phyloP scores from a whole-genome alignment of 2,329 filamentous ascomycete genomes.

The Diplodia intermedia region DNA sequence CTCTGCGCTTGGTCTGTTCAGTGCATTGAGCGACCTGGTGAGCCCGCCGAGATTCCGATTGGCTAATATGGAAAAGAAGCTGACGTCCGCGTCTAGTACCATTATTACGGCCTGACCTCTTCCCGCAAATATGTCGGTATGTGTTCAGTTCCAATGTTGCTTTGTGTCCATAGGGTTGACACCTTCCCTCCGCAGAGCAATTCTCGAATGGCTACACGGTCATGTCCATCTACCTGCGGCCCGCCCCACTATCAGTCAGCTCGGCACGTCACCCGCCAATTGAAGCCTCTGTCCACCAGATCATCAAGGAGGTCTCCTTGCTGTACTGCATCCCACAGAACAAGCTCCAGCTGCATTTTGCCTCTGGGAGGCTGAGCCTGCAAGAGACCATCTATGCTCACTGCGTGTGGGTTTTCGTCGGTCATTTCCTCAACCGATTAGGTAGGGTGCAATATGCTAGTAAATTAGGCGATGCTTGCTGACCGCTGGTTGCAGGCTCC shows the following conservation, averaged over 20 bases:
- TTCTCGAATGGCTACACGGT: slow-evolving; percentile 98
- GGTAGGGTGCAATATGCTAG: slow-evolving; percentile 44
- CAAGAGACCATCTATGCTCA: slow-evolving; percentile 98
- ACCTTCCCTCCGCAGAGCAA: slow-evolving; percentile 63
- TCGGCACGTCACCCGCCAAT: slow-evolving; percentile 74
- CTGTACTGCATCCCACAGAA: slow-evolving; percentile 98
- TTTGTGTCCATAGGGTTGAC: slow-evolving; percentile 43
- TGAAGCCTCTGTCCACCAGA: slow-evolving; percentile 95
- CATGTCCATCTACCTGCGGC: slow-evolving; percentile 92
- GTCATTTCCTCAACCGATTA: slow-evolving; percentile 96
- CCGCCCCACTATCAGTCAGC: slow-evolving; percentile 64
- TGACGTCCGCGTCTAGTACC: slow-evolving; percentile 62
- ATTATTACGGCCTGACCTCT: slow-evolving; percentile 97
- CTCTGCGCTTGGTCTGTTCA: slow-evolving; percentile 92
- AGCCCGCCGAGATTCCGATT: neutral
- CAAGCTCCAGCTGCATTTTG: slow-evolving; percentile 91
- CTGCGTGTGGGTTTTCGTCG: slow-evolving; percentile 96
- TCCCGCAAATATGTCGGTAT: slow-evolving; percentile 85
- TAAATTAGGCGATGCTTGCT: too few relatives aligned
- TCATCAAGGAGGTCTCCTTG: slow-evolving; percentile 97
- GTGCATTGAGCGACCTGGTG: slow-evolving; percentile 82
- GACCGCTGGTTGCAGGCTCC: slow-evolving; percentile 53
- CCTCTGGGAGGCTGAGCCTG: slow-evolving; percentile 82
- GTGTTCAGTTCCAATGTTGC: neutral
- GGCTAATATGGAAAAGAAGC: neutral